Evolutionary conservation across 75 land plant genomes (phyloP).

Genomic region (Gnetum montanum): DNA sequence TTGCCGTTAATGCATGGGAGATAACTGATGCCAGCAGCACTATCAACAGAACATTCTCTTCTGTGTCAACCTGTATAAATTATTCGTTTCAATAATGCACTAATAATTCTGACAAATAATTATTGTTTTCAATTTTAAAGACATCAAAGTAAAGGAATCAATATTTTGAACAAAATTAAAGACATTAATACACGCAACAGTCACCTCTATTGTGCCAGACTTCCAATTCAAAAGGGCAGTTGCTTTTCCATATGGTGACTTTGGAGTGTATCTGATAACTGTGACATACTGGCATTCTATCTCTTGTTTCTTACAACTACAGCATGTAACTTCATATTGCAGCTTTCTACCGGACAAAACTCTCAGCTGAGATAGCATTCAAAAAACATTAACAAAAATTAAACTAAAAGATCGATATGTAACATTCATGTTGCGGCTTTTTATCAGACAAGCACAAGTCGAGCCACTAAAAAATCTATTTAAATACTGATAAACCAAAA

Average conservation of each 20-base stretch:
- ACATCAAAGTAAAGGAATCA: not conserved
- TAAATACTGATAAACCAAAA: not conserved
- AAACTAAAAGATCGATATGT: too few species aligned
- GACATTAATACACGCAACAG: too few species aligned
- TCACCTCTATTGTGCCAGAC: slow-evolving; percentile 47
- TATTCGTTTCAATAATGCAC: not conserved
- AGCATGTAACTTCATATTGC: slow-evolving; percentile 46
- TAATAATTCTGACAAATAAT: not conserved
- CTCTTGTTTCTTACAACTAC: slow-evolving; percentile 20
- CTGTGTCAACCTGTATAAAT: not conserved
- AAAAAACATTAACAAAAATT: not conserved
- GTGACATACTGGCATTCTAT: slow-evolving; percentile 41
- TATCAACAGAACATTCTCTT: slow-evolving; percentile 5
- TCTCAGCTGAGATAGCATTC: slow-evolving; percentile 28
- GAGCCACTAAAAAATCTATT: too few species aligned
- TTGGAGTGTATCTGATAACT: slow-evolving; percentile 46
- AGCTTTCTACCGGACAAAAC: slow-evolving; percentile 60
- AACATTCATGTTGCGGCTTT: too few species aligned
- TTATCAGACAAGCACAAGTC: too few species aligned
- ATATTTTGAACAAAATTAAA: too few species aligned
- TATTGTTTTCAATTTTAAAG: not conserved
- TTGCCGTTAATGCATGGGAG: not conserved
- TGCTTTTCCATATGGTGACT: slow-evolving; percentile 69
- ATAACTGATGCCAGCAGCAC: not conserved
- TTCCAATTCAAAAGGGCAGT: slow-evolving; percentile 55